These are phyloP conservation scores for Balansia obtecta DNA, from an alignment of 2,329 filamentous ascomycete species.

Conservation along the genomic window DNA sequence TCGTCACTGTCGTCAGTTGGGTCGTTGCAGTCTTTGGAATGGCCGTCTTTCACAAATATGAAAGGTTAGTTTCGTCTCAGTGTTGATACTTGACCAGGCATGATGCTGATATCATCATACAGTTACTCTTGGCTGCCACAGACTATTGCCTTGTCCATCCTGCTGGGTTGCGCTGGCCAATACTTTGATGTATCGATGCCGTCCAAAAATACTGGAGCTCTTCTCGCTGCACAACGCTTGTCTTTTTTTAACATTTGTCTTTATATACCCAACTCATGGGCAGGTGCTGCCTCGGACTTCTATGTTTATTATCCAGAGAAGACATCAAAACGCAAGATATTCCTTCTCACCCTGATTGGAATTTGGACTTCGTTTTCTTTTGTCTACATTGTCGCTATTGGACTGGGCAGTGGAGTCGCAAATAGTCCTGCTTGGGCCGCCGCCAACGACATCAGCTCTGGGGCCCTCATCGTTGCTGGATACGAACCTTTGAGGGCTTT, in stretches of 20 bases:
- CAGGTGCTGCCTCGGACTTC: conserved; percentile 64
- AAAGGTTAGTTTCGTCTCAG: conserved; percentile 27
- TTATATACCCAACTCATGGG: conserved; percentile 44
- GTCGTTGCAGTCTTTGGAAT: conserved; percentile 53
- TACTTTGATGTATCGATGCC: conserved; percentile 51
- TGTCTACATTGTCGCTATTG: conserved; percentile 49
- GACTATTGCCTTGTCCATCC: conserved; percentile 61
- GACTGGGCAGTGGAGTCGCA: conserved; percentile 38
- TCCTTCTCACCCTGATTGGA: conserved; percentile 56
- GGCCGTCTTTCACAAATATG: conserved; percentile 55
- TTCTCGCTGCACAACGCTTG: conserved; percentile 43
- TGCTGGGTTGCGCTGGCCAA: conserved; percentile 52
- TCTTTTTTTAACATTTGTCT: conserved; percentile 61
- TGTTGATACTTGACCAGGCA: neutral
- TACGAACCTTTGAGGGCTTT: conserved; percentile 40
- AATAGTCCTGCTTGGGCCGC: conserved; percentile 36
- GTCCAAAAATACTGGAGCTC: conserved; percentile 49
- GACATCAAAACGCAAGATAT: conserved; percentile 49
- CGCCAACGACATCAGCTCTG: conserved; percentile 38
- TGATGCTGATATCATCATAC: too few relatives aligned
- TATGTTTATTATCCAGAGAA: conserved; percentile 62
- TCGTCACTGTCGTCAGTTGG: conserved; percentile 62
- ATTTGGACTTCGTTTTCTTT: conserved; percentile 50
- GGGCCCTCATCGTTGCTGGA: conserved; percentile 44
- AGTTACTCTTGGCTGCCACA: conserved; percentile 43